Base-by-base conservation (phyloP, 1,139 yeast genomes). In the Pichia sp. region DNA sequence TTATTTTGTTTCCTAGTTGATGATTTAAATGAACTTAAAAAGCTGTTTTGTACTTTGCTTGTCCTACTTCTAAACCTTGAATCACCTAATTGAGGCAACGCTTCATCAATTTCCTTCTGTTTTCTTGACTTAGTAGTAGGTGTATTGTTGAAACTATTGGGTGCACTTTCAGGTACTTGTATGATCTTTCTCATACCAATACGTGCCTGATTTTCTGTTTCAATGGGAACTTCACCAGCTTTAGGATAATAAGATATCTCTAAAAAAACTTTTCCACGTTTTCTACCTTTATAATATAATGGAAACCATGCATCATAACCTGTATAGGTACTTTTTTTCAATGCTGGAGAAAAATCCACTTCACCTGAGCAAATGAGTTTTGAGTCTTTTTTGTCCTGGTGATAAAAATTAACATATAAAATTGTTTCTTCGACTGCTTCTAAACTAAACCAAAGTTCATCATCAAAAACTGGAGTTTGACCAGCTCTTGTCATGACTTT, bases 161-260 rank as follows among this genome's bases (percentile, higher is more conserved):
- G n/a, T 4, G 45, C 33, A 42, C 45, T 42, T 25, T 42, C 34
- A 3, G 50, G 41, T n/a, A 49, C 33, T 11, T 30, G 18, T 4
- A 38, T 13, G 14, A 34, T 42, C 28, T 42, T 45, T 25, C 33
- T 44, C 45, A 50, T 48, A 6, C 46, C 41, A 19, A 53, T 47
- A 51, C 65, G 58, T 1, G 52, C 58, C 3, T 48, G 46, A 42
- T 57, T 62, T 10, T 59, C 61, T 7, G 66, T 62, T 5, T 56
- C 60, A 7, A 61, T 54, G 13, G 71, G 70, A 10, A 67, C 67
- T 48, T 62, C 62, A 0, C 81, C 83, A 1, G 79, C 75, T 19
- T 76, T 69, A 0, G 96, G 95, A 64, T 88, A 89, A 64, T 88
- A 93, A 0, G 98, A 89, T 86, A 93, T 84, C 64, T 93, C 98